Conservation (phyloP, 1,284 basidiomycete species). For the Sanguinoderma infundibulare region DNA sequence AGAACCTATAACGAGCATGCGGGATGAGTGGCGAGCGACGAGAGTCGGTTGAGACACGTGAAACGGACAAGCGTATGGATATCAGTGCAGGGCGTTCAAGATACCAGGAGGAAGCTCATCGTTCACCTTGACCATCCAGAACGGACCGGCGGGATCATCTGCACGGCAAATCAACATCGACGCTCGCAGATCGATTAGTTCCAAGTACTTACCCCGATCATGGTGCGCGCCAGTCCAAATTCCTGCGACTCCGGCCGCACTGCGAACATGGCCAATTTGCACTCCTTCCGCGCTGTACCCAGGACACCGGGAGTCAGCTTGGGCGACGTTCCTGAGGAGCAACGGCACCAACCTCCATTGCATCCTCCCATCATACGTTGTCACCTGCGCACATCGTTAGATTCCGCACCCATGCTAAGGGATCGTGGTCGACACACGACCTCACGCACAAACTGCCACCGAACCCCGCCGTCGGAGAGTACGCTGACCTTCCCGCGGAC, state of each 20-base stretch:
- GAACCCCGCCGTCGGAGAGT: conserved; percentile 54
- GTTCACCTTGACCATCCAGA: conserved; percentile 64
- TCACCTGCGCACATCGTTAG: conserved; percentile 19
- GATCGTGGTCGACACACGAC: conserved; percentile 12
- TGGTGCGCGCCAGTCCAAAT: conserved; percentile 67
- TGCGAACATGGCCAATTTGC: conserved; percentile 64
- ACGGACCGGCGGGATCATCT: conserved; percentile 69
- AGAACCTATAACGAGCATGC: neutral
- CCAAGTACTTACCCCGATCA: conserved; percentile 49
- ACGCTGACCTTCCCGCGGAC: conserved; percentile 63
- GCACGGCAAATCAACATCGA: neutral
- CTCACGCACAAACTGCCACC: conserved; percentile 67
- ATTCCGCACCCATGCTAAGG: neutral
- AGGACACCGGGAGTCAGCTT: neutral
- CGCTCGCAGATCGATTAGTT: neutral
- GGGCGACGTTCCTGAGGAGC: neutral
- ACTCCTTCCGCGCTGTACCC: conserved; percentile 56
- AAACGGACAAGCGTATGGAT: neutral
- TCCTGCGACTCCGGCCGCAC: conserved; percentile 66
- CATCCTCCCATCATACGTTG: conserved; percentile 31
- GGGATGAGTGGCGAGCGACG: neutral
- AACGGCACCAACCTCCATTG: conserved; percentile 28
- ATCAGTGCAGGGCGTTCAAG: conserved; percentile 15
- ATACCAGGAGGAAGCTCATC: conserved; percentile 24
- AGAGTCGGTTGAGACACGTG: neutral